Conservation (phyloP, 2,329 filamentous ascomycete species). For the Arachnomyces sp. region DNA sequence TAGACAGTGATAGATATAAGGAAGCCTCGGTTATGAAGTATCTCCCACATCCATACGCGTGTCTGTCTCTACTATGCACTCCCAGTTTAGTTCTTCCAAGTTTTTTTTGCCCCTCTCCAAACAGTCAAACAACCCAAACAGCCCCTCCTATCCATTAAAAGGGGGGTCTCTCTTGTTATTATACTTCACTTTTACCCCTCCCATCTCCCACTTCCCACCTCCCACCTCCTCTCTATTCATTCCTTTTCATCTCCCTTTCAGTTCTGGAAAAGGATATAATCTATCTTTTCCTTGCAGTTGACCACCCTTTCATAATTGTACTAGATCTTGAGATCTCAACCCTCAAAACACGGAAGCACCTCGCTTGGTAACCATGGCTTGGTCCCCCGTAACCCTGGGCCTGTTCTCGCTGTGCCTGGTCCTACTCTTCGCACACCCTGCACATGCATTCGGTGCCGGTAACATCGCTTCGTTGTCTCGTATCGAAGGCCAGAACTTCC, state of each 20-base stretch:
- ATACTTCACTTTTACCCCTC: background rate
- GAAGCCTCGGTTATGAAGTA: too few relatives aligned
- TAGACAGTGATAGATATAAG: too few relatives aligned
- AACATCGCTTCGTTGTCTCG: constrained; percentile 77
- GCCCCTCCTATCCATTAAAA: background rate
- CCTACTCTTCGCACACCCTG: constrained; percentile 58
- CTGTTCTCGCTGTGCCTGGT: constrained; percentile 45
- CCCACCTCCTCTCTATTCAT: background rate
- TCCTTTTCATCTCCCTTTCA: too few relatives aligned
- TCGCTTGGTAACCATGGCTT: constrained; percentile 10
- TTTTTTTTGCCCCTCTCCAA: too few relatives aligned
- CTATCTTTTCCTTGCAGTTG: too few relatives aligned
- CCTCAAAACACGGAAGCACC: background rate
- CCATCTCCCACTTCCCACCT: background rate
- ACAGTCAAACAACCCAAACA: too few relatives aligned
- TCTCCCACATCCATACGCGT: background rate
- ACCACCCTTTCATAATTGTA: too few relatives aligned
- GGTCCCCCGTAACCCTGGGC: constrained; percentile 25
- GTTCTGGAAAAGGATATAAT: too few relatives aligned
- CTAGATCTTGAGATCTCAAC: background rate
- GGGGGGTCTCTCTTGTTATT: background rate
- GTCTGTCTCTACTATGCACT: background rate
- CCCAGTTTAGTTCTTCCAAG: too few relatives aligned
- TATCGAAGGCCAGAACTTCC: constrained; percentile 80
- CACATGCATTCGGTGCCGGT: constrained; percentile 74